Base-by-base conservation (phyloP, 495 filamentous ascomycete genomes). In the Aspergillus steynii region DNA sequence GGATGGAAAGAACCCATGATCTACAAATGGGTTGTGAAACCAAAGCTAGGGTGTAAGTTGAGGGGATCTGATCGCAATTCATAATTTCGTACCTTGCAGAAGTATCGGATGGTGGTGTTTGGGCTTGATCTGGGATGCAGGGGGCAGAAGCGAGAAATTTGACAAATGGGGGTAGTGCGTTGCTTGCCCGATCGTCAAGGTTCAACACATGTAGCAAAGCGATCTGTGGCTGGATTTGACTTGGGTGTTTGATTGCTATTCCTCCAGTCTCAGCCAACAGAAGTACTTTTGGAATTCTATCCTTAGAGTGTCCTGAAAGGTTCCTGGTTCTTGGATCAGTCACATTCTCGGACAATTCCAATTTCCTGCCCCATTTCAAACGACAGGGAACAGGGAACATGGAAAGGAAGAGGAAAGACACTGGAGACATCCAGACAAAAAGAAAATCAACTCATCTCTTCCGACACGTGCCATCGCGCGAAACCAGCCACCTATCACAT, bases 41-140 rank as follows among this genome's bases (percentile, higher is more conserved):
- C 27, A 55, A 55, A 55, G 34, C 34, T 45, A 47, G 53, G 53
- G 29, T 29, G 14, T 25, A 45, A 27, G 29, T 12, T 7, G 28
- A 55, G 46, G 53, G 46, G 53, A 27, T 55, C 53, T 47, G 53
- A 55, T 55, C 53, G 53, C 53, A 25, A 45, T 55, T n/a, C 32
- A 55, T 20, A 37, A 55, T 42, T 27, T 25, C 15, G 29, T 55
- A 28, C 53, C 32, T 55, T 55, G 53, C 34, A 27, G 34, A 25
- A 55, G 34, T 47, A 55, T 55, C 46, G 34, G 46, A 45, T 47
- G 29, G 28, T 55, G 53, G 53, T 55, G 53, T 34, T 27, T 29
- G 37, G 10, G 53, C 14, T 55, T 46, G 37, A 42, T 42, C 37
- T 8, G 9, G 37, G 37, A 42, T 42, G 37, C 37, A 42, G 37